Evolutionary conservation across 805 yeast genomes (phyloP).

Genomic region (Saccharomycopsis sp.): DNA sequence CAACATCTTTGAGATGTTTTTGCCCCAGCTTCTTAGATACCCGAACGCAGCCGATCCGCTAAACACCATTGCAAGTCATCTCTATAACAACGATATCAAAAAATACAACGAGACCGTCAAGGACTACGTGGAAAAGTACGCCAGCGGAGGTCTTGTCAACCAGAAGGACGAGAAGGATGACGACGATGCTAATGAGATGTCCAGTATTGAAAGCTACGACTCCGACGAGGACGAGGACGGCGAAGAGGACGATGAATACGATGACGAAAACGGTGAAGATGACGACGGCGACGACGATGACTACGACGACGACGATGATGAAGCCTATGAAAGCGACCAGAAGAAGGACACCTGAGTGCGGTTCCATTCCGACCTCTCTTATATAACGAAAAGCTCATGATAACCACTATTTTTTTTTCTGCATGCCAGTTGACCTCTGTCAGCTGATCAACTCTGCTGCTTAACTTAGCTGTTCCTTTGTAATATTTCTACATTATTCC

Average conservation of each 20-base stretch:
- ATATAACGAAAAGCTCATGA: too few species aligned
- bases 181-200: constrained; percentile 28
- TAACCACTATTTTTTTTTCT: background rate
- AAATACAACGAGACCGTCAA: constrained; percentile 64
- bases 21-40: constrained; percentile 85
- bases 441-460: too few species aligned
- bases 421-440: too few species aligned
- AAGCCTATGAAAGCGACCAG: constrained; percentile 1
- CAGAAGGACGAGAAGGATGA: constrained; percentile 42
- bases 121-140: constrained; percentile 67
- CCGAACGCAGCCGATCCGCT: constrained; percentile 95
- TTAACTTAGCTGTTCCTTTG: too few species aligned
- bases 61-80: constrained; percentile 80
- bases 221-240: constrained; percentile 22
- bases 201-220: constrained; percentile 15
- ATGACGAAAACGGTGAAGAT: constrained; percentile 20
- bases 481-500: too few species aligned
- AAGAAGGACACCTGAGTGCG: too few species aligned
- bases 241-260: constrained; percentile 23
- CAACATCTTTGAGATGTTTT: constrained; percentile 85
- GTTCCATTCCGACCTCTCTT: too few species aligned
- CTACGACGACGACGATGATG: constrained; percentile 13
- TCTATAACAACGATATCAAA: constrained; percentile 62
- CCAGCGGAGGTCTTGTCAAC: constrained; percentile 38
- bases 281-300: constrained; percentile 25